Evolutionary conservation across 2,329 filamentous ascomycete genomes (phyloP), one percentile per base, ranked within the genome.

Genomic region (Aspergillus fumigatus): DNA sequence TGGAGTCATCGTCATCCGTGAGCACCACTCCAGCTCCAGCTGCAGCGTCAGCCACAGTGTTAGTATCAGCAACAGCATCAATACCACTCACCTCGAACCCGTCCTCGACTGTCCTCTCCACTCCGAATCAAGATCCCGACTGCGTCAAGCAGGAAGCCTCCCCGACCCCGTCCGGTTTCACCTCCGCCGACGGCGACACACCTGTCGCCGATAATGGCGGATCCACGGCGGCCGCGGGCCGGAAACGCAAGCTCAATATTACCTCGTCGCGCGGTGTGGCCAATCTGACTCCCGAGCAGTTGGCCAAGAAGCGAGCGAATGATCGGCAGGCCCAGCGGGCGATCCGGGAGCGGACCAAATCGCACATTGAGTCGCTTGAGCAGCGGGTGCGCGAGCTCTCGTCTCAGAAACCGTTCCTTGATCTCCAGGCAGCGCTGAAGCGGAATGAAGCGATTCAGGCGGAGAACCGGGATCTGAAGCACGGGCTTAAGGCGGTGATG

Each of bases 271-370:
- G 91, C 63, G 92, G 89, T 61, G 92, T 96, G 55, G 90, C 91
- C 61, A 93, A 89, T 67, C 81, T 96, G 70, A 95, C 90, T 10
- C 89, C 91, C 5, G 89, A 92, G 59, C 92, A 96, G 75, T 83
- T 96, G 57, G 90, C 88, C 29, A 89, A 92, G 73, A 97, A 96
- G 79, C 83, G 92, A 62, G 90, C 90, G 67, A 96, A 96, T 82
- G 90, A 95, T 71, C 86, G 90, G 56, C 90, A 95, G 73, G 91
- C 90, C 29, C 90, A 96, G 72, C 84, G 90, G 50, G 90, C 89
- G 41, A 94, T 95, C 58, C 83, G 90, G 45, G 89, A 93, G 76
- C 84, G 90, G 54, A 94, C 90, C 27, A 90, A 88, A 75, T 84
- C 85, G 56, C 88, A 89, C 72, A 94, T 94, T 64, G 89, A 93